phyloP scores from a whole-genome alignment of 441 rosid genomes.

The Syzygium malaccense region DNA sequence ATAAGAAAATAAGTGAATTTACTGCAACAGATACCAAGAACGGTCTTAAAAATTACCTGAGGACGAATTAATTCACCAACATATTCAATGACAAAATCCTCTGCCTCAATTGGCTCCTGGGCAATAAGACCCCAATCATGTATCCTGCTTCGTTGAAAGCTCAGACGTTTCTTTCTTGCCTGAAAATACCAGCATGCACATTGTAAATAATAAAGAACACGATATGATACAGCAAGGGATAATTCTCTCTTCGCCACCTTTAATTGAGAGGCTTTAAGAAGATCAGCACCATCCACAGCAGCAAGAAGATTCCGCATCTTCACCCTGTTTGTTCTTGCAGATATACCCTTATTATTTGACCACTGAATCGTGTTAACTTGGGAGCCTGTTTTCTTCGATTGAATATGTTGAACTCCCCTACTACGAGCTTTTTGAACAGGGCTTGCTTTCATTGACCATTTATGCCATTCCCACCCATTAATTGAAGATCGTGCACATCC shows the following conservation, averaged over 20 bases:
- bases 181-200: slow-evolving; percentile 21
- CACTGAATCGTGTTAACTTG: slow-evolving; percentile 40
- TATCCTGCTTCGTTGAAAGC: slow-evolving; percentile 94
- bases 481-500: slow-evolving; percentile 95
- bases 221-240: slow-evolving; percentile 8
- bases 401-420: slow-evolving; percentile 52
- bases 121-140: slow-evolving; percentile 99
- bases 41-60: slow-evolving; percentile 44
- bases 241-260: slow-evolving; percentile 42
- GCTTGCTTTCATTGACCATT: slow-evolving; percentile 81
- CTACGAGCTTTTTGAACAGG: slow-evolving; percentile 71
- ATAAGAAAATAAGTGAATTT: neutral
- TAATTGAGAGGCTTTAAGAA: slow-evolving; percentile 86
- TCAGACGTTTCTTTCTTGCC: slow-evolving; percentile 92
- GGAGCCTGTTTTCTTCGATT: slow-evolving; percentile 37
- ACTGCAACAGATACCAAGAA: slow-evolving; percentile 4
- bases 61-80: slow-evolving; percentile 97
- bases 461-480: slow-evolving; percentile 93
- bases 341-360: slow-evolving; percentile 55
- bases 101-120: slow-evolving; percentile 94
- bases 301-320: slow-evolving; percentile 98
- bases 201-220: neutral
- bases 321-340: slow-evolving; percentile 97
- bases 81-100: slow-evolving; percentile 98
- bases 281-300: slow-evolving; percentile 97